Conservation (phyloP, 805 yeast genomes). For the Debaryomyces castellii region DNA sequence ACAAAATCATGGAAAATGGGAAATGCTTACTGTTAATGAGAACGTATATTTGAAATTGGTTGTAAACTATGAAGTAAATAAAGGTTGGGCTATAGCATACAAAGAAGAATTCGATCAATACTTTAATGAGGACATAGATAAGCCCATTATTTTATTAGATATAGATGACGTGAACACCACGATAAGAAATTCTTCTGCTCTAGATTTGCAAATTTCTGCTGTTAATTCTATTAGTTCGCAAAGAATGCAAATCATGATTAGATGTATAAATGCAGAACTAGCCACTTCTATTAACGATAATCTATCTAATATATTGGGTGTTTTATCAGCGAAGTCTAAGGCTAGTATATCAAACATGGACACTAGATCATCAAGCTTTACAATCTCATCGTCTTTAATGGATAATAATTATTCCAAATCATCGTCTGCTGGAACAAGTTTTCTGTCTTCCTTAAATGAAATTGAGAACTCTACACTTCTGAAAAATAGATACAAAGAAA, state of each 20-base stretch:
- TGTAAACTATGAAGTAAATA: slow-evolving; percentile 30
- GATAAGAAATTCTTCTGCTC: slow-evolving; percentile 34
- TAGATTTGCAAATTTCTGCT: slow-evolving; percentile 37
- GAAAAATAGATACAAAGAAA: slow-evolving; percentile 18
- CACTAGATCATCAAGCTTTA: slow-evolving; percentile 19
- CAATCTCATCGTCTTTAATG: slow-evolving; percentile 40
- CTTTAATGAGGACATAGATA: slow-evolving; percentile 30
- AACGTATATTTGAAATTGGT: slow-evolving; percentile 38
- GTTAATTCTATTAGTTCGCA: slow-evolving; percentile 31
- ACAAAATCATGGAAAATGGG: slow-evolving; percentile 42
- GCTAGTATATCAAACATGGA: neutral
- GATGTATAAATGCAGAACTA: slow-evolving; percentile 30
- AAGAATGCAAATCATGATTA: slow-evolving; percentile 27
- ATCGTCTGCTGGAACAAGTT: slow-evolving; percentile 25
- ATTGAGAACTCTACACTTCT: slow-evolving; percentile 7
- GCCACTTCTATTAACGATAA: slow-evolving; percentile 23
- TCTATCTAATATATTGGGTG: slow-evolving; percentile 28
- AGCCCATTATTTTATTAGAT: slow-evolving; percentile 35
- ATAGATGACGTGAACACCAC: slow-evolving; percentile 21
- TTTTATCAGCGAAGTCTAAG: slow-evolving; percentile 7
- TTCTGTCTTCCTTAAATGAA: slow-evolving; percentile 10
- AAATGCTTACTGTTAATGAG: slow-evolving; percentile 39
- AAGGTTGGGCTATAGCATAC: slow-evolving; percentile 40
- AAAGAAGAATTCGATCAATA: slow-evolving; percentile 37
- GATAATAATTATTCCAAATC: slow-evolving; percentile 23